Conservation (phyloP, 2,329 filamentous ascomycete species). For the Fusarium bactridioides region DNA sequence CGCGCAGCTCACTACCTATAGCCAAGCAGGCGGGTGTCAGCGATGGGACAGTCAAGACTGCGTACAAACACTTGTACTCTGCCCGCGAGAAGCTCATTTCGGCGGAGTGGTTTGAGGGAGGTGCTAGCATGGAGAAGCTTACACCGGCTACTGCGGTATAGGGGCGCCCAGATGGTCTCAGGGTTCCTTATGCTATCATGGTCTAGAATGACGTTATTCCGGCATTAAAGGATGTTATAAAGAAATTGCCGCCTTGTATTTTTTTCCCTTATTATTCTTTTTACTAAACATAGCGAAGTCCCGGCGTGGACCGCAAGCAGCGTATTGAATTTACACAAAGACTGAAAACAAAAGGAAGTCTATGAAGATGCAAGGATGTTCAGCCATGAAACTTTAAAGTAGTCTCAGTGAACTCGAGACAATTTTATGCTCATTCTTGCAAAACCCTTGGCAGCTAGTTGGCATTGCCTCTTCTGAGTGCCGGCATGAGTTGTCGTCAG, state of each 20-base stretch:
- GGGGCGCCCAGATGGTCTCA: neutral
- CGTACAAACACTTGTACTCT: constrained; percentile 87
- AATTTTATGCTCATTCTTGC: neutral
- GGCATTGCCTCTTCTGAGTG: constrained; percentile 11
- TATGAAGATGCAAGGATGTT: neutral
- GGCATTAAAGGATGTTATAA: neutral
- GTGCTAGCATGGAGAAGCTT: constrained; percentile 75
- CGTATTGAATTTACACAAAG: neutral
- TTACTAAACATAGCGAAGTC: neutral
- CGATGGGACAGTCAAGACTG: constrained; percentile 95
- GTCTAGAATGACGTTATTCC: neutral
- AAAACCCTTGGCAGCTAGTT: neutral
- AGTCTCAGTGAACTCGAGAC: neutral
- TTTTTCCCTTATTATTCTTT: neutral
- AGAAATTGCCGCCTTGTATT: neutral
- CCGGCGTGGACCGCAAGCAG: neutral
- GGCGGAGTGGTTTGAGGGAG: constrained; percentile 75
- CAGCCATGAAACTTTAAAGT: neutral
- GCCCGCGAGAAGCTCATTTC: constrained; percentile 78
- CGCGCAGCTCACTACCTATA: constrained; percentile 84
- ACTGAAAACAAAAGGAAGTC: neutral
- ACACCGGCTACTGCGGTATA: constrained; percentile 52
- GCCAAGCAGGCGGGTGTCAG: constrained; percentile 86
- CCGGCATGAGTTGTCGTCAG: constrained; percentile 34
- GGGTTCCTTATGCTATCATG: neutral